These are phyloP conservation scores for Taxillus chinensis DNA, from an alignment of 164 flowering plant genomes.

Conservation along the genomic window DNA sequence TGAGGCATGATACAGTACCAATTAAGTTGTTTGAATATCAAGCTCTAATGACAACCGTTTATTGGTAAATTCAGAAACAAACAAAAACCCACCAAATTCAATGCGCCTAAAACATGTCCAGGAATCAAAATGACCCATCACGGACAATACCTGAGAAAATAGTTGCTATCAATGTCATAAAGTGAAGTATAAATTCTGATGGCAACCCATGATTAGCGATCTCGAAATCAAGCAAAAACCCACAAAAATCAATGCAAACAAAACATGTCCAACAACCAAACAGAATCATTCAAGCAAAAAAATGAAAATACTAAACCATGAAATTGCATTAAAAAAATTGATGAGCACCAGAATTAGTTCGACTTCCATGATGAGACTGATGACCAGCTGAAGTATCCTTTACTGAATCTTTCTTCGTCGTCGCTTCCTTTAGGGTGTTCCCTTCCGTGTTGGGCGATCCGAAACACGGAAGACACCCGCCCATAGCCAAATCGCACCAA, in stretches of 20 bases:
- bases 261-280: background rate
- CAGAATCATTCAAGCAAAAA: background rate
- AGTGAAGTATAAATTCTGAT: conserved; percentile 1
- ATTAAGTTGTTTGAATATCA: no score
- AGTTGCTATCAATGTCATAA: conserved; percentile 15
- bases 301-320: background rate
- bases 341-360: conserved; percentile 35
- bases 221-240: background rate
- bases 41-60: no score
- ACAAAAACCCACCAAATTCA: background rate
- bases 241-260: conserved; percentile 12
- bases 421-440: conserved; percentile 30
- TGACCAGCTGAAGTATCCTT: conserved; percentile 46
- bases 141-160: background rate
- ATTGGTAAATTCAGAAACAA: background rate
- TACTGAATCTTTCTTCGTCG: conserved; percentile 35
- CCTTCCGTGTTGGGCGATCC: conserved; percentile 41
- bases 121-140: conserved; percentile 1
- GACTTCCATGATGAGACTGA: conserved; percentile 35
- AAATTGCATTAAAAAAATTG: background rate
- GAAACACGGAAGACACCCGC: conserved; percentile 62
- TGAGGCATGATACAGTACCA: no score
- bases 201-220: conserved; percentile 11
- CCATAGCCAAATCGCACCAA: conserved; percentile 38
- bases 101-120: conserved; percentile 2